Percentiles rank a stretch among this genome's conserved stretches.
phyloP scores from a whole-genome alignment of 192 early-diverging fungal species.

The Phlyctochytrium bullatum region DNA sequence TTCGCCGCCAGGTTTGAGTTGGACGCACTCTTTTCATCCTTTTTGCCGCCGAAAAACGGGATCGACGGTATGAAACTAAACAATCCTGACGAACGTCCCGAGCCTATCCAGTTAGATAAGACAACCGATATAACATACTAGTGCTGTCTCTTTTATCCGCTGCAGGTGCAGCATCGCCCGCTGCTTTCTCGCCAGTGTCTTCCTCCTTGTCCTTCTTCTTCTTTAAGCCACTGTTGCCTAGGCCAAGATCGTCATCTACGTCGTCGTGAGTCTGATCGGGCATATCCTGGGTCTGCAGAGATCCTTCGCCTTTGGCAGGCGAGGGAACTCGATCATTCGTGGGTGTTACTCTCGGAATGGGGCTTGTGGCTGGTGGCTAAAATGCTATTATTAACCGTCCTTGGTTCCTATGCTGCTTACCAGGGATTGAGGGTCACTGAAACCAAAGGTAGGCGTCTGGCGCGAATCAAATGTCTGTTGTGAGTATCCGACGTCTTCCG shows the following conservation, averaged over 20 bases:
- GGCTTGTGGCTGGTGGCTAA: not conserved
- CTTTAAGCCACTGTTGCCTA: slow-evolving; percentile 36
- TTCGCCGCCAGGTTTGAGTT: slow-evolving; percentile 18
- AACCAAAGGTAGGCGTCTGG: not conserved
- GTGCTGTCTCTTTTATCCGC: slow-evolving; percentile 25
- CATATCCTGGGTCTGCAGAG: not conserved
- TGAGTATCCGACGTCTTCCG: not conserved
- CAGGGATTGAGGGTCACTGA: too few relatives aligned
- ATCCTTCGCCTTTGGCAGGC: not conserved
- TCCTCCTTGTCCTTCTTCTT: slow-evolving; percentile 6
- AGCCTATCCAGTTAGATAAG: not conserved
- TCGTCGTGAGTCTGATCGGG: too few relatives aligned
- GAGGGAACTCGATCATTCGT: not conserved
- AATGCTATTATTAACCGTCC: too few relatives aligned
- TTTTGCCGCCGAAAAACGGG: slow-evolving; percentile 32
- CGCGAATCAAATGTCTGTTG: not conserved
- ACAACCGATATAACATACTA: slow-evolving; percentile 4
- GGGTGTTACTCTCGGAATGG: slow-evolving; percentile 3
- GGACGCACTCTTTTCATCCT: slow-evolving; percentile 6
- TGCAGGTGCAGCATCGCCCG: slow-evolving; percentile 13
- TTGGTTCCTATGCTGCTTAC: too few relatives aligned
- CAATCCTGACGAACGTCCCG: slow-evolving; percentile 10
- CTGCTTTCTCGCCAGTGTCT: slow-evolving; percentile 51
- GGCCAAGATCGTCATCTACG: slow-evolving; percentile 44
- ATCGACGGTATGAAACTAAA: slow-evolving; percentile 38